Percentiles rank a stretch among this genome's conserved stretches.
Conservation (phyloP, 2,329 filamentous ascomycete genomes). For the Calonectria crousiana region DNA sequence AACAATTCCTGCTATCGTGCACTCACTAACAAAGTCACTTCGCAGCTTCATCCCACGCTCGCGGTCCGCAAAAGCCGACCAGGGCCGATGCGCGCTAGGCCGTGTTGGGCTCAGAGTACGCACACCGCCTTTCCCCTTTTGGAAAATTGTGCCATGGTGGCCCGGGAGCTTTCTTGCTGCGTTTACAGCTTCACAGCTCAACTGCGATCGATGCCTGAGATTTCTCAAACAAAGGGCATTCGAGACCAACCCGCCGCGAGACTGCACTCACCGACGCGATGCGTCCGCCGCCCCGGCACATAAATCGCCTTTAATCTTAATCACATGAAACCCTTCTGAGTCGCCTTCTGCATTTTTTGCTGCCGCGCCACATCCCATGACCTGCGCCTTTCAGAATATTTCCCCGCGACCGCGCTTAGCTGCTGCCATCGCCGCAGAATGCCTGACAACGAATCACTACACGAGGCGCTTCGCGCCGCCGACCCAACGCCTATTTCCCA, state of each 20-base stretch:
- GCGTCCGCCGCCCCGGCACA: neutral
- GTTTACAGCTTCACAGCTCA: slow-evolving; percentile 33
- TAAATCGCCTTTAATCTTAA: neutral
- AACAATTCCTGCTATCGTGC: slow-evolving; percentile 36
- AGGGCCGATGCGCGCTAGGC: neutral
- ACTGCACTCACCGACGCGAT: slow-evolving; percentile 8
- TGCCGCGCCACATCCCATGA: slow-evolving; percentile 18
- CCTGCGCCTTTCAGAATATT: slow-evolving; percentile 27
- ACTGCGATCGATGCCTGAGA: slow-evolving; percentile 13
- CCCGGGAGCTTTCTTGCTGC: neutral
- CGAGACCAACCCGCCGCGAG: neutral
- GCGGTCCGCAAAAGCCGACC: slow-evolving; percentile 1
- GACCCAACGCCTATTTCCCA: slow-evolving; percentile 66
- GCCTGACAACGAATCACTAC: slow-evolving; percentile 37
- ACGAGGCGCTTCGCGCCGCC: slow-evolving; percentile 43
- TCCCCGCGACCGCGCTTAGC: slow-evolving; percentile 33
- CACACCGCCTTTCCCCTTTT: slow-evolving; percentile 39
- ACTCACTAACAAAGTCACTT: slow-evolving; percentile 25
- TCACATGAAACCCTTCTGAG: neutral
- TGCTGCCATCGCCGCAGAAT: slow-evolving; percentile 36
- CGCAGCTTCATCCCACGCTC: slow-evolving; percentile 4
- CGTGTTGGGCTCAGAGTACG: neutral
- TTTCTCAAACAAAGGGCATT: slow-evolving; percentile 19
- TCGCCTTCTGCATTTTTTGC: neutral
- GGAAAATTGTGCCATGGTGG: slow-evolving; percentile 22